Evolutionary conservation across 1,284 basidiomycete species (phyloP).

Genomic region (Sporisorium graminicola): DNA sequence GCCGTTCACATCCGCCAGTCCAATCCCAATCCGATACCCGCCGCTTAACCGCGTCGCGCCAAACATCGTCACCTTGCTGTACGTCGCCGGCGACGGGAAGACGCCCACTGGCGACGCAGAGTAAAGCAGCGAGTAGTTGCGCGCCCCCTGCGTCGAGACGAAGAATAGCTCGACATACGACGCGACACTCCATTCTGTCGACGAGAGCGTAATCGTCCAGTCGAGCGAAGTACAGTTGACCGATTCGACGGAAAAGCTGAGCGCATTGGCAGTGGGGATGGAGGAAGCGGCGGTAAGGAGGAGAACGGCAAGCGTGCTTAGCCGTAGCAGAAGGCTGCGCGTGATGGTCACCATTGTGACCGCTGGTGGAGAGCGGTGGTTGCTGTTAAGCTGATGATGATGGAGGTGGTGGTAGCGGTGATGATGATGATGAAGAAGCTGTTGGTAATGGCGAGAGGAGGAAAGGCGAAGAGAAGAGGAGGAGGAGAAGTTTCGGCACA

Average conservation of each 20-base stretch:
- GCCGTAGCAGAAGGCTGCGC: neutral
- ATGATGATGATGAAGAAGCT: neutral
- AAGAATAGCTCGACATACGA: conserved; percentile 33
- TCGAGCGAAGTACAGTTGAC: conserved; percentile 28
- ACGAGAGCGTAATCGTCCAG: conserved; percentile 18
- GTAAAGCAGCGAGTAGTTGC: conserved; percentile 35
- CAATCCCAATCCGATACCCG: conserved; percentile 24
- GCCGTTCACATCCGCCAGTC: conserved; percentile 16
- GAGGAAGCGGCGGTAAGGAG: no score
- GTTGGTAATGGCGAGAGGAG: neutral
- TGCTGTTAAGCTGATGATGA: no score
- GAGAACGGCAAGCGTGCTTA: conserved; percentile 4
- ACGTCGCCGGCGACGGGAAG: conserved; percentile 16
- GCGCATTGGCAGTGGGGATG: conserved; percentile 6
- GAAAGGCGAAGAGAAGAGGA: no score
- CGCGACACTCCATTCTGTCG: conserved; percentile 29
- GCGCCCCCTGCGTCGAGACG: conserved; percentile 4
- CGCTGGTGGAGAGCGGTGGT: no score
- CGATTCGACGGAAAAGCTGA: conserved; percentile 16
- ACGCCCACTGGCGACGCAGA: conserved; percentile 7
- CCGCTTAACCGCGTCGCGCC: conserved; percentile 14
- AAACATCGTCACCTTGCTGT: conserved; percentile 11
- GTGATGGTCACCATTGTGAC: conserved; percentile 1
- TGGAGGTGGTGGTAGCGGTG: no score
- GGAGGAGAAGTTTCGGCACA: no score